These are phyloP conservation scores for Allium cepa DNA, from an alignment of 106 monocot species.

Conservation along the genomic window DNA sequence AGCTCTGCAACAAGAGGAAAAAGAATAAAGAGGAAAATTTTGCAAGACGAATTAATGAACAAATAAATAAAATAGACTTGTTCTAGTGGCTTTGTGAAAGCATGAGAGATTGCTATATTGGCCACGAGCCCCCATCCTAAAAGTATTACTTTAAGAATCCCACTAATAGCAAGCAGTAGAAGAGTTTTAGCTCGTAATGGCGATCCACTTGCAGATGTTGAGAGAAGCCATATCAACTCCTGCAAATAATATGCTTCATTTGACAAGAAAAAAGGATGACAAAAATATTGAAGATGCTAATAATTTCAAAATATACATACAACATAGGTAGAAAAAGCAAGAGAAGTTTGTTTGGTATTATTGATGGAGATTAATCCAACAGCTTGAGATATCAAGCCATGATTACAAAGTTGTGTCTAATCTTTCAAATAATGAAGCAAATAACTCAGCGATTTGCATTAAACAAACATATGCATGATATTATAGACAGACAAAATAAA, in stretches of 20 bases:
- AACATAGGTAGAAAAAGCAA: constrained; percentile 85
- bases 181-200: constrained; percentile 80
- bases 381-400: constrained; percentile 87
- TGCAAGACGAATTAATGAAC: not conserved
- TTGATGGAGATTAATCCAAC: constrained; percentile 72
- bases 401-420: constrained; percentile 89
- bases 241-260: constrained; percentile 18
- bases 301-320: constrained; percentile 11
- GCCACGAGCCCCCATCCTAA: constrained; percentile 73
- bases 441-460: constrained; percentile 77
- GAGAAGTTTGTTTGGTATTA: constrained; percentile 83
- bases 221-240: constrained; percentile 91
- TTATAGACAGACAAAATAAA: no score
- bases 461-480: constrained; percentile 78
- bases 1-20: no score
- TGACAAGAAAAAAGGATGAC: not conserved
- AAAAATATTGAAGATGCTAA: not conserved
- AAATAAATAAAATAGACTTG: constrained; percentile 41
- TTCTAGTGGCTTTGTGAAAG: constrained; percentile 89
- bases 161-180: constrained; percentile 83
- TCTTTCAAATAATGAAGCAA: constrained; percentile 77
- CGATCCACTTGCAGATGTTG: constrained; percentile 96
- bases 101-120: constrained; percentile 69
- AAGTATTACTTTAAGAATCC: constrained; percentile 88
- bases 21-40: not conserved